Evolutionary conservation across 1,284 basidiomycete species (phyloP).

Genomic region (Athelia psychrophila): DNA sequence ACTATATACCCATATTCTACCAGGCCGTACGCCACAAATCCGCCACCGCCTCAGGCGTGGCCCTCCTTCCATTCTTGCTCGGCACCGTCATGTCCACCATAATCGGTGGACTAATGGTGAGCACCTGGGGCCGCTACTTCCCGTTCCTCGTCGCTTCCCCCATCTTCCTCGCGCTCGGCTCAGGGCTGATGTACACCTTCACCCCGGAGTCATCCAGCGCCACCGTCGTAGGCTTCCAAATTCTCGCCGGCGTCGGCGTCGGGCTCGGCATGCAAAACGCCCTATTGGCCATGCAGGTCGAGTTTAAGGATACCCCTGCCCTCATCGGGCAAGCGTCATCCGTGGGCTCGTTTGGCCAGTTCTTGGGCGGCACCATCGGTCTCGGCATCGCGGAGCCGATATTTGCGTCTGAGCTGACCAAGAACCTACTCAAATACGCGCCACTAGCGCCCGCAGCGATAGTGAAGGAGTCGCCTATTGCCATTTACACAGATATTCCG

Average conservation of each 20-base stretch:
- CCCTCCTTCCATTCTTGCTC: neutral
- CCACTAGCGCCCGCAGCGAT: conserved; percentile 6
- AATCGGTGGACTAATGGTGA: conserved; percentile 29
- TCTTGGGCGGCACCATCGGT: conserved; percentile 14
- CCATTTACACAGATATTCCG: conserved; percentile 8
- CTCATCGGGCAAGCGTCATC: conserved; percentile 13
- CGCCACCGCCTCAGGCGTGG: neutral
- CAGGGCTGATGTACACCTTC: conserved; percentile 42
- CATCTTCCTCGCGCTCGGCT: conserved; percentile 20
- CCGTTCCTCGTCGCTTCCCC: conserved; percentile 23
- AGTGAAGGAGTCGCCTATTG: conserved; percentile 2
- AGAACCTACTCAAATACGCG: conserved; percentile 8
- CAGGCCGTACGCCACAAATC: too few species aligned
- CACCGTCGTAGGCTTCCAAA: conserved; percentile 40
- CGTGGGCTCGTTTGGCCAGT: conserved; percentile 13
- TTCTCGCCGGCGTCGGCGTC: conserved; percentile 22
- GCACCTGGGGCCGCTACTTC: conserved; percentile 13
- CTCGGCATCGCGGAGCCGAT: conserved; percentile 14
- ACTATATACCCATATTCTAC: neutral
- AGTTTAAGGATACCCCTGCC: conserved; percentile 10
- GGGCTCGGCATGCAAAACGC: conserved; percentile 24
- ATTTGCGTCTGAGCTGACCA: conserved; percentile 9
- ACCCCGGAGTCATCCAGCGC: conserved; percentile 23
- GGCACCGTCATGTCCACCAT: conserved; percentile 32
- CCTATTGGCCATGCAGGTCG: conserved; percentile 15